These are phyloP conservation scores for Trifolium pratense DNA, from an alignment of 306 rosid genomes.

Conservation along the genomic window DNA sequence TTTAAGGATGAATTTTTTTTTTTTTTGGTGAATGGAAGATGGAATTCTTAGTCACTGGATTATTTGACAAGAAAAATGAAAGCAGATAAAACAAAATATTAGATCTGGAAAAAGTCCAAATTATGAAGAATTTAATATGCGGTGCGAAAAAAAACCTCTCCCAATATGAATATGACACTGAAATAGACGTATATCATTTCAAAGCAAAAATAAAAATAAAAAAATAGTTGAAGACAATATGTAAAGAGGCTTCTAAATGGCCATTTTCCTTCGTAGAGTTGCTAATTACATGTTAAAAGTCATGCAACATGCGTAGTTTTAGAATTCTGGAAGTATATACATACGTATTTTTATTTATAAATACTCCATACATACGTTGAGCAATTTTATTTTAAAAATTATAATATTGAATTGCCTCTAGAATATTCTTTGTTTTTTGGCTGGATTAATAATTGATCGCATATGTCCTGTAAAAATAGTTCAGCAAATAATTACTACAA, in stretches of 20 bases:
- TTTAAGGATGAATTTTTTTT: no score
- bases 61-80: no score
- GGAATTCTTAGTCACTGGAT: no score
- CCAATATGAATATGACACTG: background rate
- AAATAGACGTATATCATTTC: background rate
- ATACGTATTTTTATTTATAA: background rate
- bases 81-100: background rate
- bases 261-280: conserved; percentile 12
- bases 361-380: background rate
- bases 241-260: background rate
- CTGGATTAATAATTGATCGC: background rate
- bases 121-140: background rate
- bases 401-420: background rate
- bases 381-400: background rate
- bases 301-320: conserved; percentile 30
- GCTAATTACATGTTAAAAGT: conserved; percentile 22
- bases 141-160: background rate
- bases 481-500: no score
- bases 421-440: background rate
- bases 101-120: background rate
- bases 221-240: background rate
- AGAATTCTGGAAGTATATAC: background rate
- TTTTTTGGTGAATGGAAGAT: no score
- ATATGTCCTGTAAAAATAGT: background rate
- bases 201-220: background rate